Percentiles rank a stretch among this genome's conserved stretches.
phyloP scores from a whole-genome alignment of 805 yeast species.

The Hagleromyces aurorensis region DNA sequence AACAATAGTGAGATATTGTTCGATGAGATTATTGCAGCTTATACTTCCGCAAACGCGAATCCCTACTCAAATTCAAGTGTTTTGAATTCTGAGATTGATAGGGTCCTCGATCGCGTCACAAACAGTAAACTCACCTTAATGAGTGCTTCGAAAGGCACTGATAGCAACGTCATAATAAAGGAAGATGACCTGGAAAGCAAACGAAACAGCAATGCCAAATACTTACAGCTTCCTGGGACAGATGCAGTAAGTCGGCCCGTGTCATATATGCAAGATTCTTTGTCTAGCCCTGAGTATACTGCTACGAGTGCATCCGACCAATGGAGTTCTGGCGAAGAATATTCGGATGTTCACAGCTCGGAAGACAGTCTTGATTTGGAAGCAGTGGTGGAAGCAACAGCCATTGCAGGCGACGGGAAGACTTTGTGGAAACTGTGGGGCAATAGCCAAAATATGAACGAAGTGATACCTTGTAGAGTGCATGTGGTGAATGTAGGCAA shows the following conservation, averaged over 20 bases:
- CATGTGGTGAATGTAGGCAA: too few relatives aligned
- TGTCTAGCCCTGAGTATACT: conserved; percentile 23
- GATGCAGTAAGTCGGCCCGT: too few relatives aligned
- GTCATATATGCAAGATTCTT: conserved; percentile 8
- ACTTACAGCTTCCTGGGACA: too few relatives aligned
- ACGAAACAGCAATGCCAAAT: too few relatives aligned
- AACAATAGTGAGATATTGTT: conserved; percentile 19
- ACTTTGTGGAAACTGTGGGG: too few relatives aligned
- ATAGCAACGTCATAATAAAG: too few relatives aligned
- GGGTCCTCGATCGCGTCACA: conserved; percentile 14
- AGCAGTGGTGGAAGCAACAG: too few relatives aligned
- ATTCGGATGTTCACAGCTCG: conserved; percentile 17
- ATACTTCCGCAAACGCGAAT: conserved; percentile 7
- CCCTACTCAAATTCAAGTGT: conserved; percentile 1
- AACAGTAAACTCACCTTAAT: conserved; percentile 3
- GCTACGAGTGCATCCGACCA: conserved; percentile 16
- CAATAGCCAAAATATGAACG: too few relatives aligned
- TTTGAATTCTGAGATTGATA: conserved; percentile 15
- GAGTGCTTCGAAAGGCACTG: conserved; percentile 2
- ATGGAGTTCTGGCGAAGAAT: conserved; percentile 21
- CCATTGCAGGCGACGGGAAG: too few relatives aligned
- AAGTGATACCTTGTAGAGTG: too few relatives aligned
- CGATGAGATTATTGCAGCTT: conserved; percentile 25
- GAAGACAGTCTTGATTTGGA: neutral
- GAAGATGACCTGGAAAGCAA: too few relatives aligned